These are phyloP conservation scores for Conringia planisiliqua DNA, from an alignment of 345 rosid genomes.

Conservation along the genomic window DNA sequence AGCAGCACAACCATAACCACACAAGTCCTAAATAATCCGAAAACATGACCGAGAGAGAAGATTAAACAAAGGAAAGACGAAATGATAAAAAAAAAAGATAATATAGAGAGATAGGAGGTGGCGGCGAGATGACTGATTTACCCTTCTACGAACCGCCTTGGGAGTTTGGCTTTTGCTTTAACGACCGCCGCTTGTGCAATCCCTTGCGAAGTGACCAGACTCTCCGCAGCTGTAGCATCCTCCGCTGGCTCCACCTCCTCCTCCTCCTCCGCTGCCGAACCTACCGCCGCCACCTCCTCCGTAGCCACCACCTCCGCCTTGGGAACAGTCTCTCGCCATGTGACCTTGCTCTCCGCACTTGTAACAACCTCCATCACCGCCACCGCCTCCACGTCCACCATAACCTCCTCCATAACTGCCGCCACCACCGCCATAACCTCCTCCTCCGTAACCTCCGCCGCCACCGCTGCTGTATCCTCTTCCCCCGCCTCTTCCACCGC, in stretches of 20 bases:
- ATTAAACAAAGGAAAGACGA: neutral
- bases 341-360: conserved; percentile 32
- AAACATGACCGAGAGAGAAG: neutral
- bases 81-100: neutral
- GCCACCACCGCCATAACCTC: conserved; percentile 32
- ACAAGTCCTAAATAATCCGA: conserved; percentile 4
- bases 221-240: conserved; percentile 34
- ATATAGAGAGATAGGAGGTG: neutral
- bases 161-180: neutral
- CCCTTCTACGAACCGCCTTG: neutral
- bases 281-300: conserved; percentile 33
- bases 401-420: conserved; percentile 8
- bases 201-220: conserved; percentile 86
- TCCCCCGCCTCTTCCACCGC: conserved; percentile 28
- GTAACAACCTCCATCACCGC: conserved; percentile 30
- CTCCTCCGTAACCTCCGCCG: conserved; percentile 27
- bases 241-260: conserved; percentile 42
- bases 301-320: conserved; percentile 17
- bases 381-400: conserved; percentile 49
- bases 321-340: conserved; percentile 33
- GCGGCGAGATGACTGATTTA: conserved; percentile 12
- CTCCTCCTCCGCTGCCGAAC: conserved; percentile 25
- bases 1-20: conserved; percentile 13
- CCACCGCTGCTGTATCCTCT: conserved; percentile 2
- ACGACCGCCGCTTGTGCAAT: conserved; percentile 67